Percentiles rank a stretch among this genome's conserved stretches.
phyloP scores from a whole-genome alignment of 345 rosid species.

The Citrus cavaleriei region DNA sequence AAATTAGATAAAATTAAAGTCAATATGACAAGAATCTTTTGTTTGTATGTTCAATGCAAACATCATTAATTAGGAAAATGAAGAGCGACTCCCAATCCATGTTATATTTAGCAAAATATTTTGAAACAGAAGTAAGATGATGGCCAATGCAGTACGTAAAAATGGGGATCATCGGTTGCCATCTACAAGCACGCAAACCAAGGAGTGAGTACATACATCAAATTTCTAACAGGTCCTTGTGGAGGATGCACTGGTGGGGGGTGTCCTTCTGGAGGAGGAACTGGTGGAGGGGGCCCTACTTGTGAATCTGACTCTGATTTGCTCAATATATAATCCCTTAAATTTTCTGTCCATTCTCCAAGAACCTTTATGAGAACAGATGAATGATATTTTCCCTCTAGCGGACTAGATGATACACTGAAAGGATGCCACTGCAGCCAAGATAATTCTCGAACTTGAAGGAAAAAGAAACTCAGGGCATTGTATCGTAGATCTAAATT shows the following conservation, averaged over 20 bases:
- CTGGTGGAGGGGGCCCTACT: conserved; percentile 10
- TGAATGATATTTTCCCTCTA: conserved; percentile 63
- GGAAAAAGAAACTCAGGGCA: conserved; percentile 81
- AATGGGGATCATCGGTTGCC: neutral
- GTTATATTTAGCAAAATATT: neutral
- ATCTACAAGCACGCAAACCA: neutral
- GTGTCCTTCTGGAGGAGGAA: neutral
- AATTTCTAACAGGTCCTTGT: conserved; percentile 13
- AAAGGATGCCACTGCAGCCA: conserved; percentile 99
- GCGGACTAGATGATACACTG: conserved; percentile 90
- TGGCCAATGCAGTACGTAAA: neutral
- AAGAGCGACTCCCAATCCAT: neutral
- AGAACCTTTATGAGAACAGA: conserved; percentile 78
- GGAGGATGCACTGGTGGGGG: conserved; percentile 6
- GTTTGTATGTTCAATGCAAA: neutral
- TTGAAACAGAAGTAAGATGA: neutral
- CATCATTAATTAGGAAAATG: neutral
- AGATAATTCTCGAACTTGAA: conserved; percentile 78
- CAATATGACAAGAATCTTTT: neutral
- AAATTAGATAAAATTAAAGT: neutral
- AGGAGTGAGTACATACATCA: conserved; percentile 41
- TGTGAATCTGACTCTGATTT: conserved; percentile 30
- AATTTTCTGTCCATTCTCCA: conserved; percentile 74
- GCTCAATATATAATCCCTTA: conserved; percentile 42
- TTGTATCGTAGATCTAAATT: conserved; percentile 64